Conservation (phyloP, 805 yeast species). For the Barnettozyma sp. region DNA sequence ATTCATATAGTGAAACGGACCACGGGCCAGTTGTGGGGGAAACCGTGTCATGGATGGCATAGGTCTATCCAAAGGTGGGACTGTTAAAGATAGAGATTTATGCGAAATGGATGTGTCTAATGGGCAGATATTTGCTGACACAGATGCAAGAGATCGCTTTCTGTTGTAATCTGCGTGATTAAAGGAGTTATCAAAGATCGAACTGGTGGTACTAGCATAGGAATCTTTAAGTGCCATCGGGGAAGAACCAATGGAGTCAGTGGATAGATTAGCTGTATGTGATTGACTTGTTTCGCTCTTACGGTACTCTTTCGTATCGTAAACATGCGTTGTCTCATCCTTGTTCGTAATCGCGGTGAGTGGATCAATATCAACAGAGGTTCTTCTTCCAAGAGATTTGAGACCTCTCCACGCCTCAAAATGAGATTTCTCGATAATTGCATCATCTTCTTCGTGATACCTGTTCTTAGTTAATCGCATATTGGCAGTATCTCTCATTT, state of each 20-base stretch:
- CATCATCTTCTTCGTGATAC: constrained; percentile 12
- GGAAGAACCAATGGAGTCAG: no score
- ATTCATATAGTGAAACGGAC: constrained; percentile 46
- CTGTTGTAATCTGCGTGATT: not conserved
- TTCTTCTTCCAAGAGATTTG: constrained; percentile 1
- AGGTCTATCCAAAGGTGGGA: constrained; percentile 38
- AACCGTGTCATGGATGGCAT: constrained; percentile 30
- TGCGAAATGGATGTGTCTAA: constrained; percentile 1
- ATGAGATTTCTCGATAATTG: constrained; percentile 11
- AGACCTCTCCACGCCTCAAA: constrained; percentile 24
- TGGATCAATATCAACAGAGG: not conserved
- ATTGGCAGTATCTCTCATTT: constrained; percentile 54
- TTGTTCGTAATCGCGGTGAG: not conserved
- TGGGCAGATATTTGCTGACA: constrained; percentile 9
- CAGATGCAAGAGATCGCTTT: constrained; percentile 7
- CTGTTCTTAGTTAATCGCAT: constrained; percentile 36
- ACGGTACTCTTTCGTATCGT: no score
- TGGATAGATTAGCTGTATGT: not conserved
- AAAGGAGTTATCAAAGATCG: constrained; percentile 4
- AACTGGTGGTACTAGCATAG: not conserved
- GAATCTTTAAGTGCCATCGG: constrained; percentile 1
- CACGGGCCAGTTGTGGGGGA: constrained; percentile 21
- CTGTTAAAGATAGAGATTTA: constrained; percentile 18
- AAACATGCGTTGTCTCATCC: no score
- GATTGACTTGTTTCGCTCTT: not conserved